phyloP scores from a whole-genome alignment of 257 asterid species.

The Ehretia macrophylla region DNA sequence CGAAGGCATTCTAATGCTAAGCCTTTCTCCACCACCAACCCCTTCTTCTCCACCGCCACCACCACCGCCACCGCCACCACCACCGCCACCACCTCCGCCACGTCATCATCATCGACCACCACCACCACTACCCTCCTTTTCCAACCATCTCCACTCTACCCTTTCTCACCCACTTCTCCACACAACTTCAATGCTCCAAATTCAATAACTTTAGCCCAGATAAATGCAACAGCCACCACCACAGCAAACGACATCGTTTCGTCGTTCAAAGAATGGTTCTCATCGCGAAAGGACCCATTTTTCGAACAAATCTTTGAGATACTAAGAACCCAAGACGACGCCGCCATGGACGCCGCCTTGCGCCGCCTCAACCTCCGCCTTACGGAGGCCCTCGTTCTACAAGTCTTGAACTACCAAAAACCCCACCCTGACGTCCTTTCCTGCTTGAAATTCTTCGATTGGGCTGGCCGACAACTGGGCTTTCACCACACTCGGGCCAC shows the following conservation, averaged over 20 bases:
- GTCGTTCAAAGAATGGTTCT: slow-evolving; percentile 67
- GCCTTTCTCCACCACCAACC: slow-evolving; percentile 6
- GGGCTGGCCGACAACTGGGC: slow-evolving; percentile 80
- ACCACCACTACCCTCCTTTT: background rate
- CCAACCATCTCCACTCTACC: background rate
- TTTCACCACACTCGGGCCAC: slow-evolving; percentile 68
- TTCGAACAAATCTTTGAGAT: slow-evolving; percentile 51
- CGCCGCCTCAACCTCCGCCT: slow-evolving; percentile 46
- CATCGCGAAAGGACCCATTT: slow-evolving; percentile 43
- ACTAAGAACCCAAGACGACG: slow-evolving; percentile 48
- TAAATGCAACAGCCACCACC: background rate
- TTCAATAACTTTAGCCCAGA: background rate
- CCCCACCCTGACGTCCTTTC: slow-evolving; percentile 45
- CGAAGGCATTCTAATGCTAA: background rate
- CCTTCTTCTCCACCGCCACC: slow-evolving; percentile 12
- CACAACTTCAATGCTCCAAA: background rate
- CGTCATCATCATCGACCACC: background rate
- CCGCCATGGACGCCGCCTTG: slow-evolving; percentile 38
- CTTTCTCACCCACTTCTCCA: background rate
- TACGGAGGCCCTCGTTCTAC: slow-evolving; percentile 47
- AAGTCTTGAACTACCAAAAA: slow-evolving; percentile 46
- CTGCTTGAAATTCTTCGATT: slow-evolving; percentile 80
- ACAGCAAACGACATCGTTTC: slow-evolving; percentile 23
- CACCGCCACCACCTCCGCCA: slow-evolving; percentile 9
- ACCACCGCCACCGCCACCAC: slow-evolving; percentile 12